Evolutionary conservation across 2,329 filamentous ascomycete genomes (phyloP), one percentile per base, ranked within the genome.

Genomic region (Penicillium psychrosexuale): DNA sequence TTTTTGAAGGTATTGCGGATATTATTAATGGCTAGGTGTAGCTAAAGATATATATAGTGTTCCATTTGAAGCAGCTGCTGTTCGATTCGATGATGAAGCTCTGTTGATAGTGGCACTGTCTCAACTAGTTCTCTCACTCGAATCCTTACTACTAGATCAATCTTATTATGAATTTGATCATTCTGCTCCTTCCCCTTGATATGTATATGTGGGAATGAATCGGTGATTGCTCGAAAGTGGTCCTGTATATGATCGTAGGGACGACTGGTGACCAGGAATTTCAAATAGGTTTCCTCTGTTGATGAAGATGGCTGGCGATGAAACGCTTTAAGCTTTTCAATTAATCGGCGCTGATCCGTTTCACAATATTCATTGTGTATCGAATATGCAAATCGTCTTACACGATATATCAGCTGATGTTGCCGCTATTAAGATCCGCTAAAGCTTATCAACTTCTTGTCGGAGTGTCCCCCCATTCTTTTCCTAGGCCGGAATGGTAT

Each of bases 31-130:
- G 61, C 57, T 37, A 64, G 12, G 39, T 62, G 12, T 56, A 64
- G 28, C 63, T 54, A 66, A 5, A 64, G 58, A 53, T 66, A 64
- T 1, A 58, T 66, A 13, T 61, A 58, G 33, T 62, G 46, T 46
- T 61, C 22, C 55, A 63, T 62, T 37, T 55, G 13, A 15, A 60
- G 47, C 30, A 65, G 60, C 27, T 61, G 44, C 1, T 57, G 2
- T 30, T 63, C 47, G 7, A 63, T 7, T 31, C 24, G 34, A 13
- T 59, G 33, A 1, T 53, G 5, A 4, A 45, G 8, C 3, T 54
- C 28, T 9, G 0, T 8, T 42, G 57, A 49, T 2, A 63, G 37
- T 13, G 1, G 0, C n/a, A 13, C 37, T 36, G 2, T 45, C 17
- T 58, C 8, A 1, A 56, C 53, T 1, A 64, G 34, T 17, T 64